Evolutionary conservation across 768 basidiomycete species (phyloP).

Genomic region (Calocybe gangraenosa): DNA sequence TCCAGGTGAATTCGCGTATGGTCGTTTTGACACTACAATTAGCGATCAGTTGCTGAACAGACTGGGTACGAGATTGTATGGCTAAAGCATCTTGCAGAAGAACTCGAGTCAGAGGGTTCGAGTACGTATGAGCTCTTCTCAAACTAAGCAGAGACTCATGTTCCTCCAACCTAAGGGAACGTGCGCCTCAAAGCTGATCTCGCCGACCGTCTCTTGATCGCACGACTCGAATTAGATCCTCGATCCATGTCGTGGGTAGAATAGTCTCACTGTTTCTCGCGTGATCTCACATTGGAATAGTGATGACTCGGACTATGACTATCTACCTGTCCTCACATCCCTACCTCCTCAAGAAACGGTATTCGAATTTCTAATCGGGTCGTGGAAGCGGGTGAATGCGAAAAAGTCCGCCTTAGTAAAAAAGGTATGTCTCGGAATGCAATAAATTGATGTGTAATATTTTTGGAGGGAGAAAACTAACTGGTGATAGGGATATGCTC

Average conservation of each 20-base stretch:
- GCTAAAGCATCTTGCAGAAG: slow-evolving; percentile 72
- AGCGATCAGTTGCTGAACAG: slow-evolving; percentile 22
- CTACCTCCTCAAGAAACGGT: slow-evolving; percentile 75
- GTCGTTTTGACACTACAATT: not conserved
- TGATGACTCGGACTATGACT: slow-evolving; percentile 68
- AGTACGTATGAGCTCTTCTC: slow-evolving; percentile 27
- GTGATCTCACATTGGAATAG: slow-evolving; percentile 29
- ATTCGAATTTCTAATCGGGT: slow-evolving; percentile 86
- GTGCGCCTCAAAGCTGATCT: slow-evolving; percentile 52
- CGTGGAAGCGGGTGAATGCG: slow-evolving; percentile 84
- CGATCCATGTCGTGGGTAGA: slow-evolving; percentile 59
- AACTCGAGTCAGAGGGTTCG: slow-evolving; percentile 58
- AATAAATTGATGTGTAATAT: not conserved
- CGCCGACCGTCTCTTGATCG: slow-evolving; percentile 76
- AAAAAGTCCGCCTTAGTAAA: slow-evolving; percentile 52
- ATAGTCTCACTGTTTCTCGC: not conserved
- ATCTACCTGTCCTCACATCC: slow-evolving; percentile 67
- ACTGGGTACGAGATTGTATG: slow-evolving; percentile 71
- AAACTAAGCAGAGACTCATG: not conserved
- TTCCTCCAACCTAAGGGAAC: slow-evolving; percentile 22
- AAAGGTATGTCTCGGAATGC: slow-evolving; percentile 40
- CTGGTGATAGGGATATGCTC: slow-evolving; percentile 47
- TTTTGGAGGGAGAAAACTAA: too few relatives aligned
- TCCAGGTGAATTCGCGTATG: not conserved
- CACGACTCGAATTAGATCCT: slow-evolving; percentile 79